Evolutionary conservation across 2,329 filamentous ascomycete species (phyloP).

Genomic region (Bisporella sp.): DNA sequence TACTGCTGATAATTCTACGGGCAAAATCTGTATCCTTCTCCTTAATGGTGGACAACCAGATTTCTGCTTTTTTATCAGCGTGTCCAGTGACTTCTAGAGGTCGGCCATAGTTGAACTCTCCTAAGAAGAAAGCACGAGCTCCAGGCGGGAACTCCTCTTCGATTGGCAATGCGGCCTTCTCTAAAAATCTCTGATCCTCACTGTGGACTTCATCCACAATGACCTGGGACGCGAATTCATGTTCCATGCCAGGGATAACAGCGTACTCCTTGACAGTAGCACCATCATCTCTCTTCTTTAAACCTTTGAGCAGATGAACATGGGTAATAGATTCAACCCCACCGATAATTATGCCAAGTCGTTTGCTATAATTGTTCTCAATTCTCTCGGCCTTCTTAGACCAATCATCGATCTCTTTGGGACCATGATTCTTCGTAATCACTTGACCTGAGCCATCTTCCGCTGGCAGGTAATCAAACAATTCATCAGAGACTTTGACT

Average conservation of each 20-base stretch:
- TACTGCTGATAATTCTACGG: conserved; percentile 60
- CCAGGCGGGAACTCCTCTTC: conserved; percentile 84
- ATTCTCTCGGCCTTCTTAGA: conserved; percentile 76
- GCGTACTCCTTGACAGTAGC: conserved; percentile 91
- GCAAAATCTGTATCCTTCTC: conserved; percentile 77
- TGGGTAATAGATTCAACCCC: conserved; percentile 83
- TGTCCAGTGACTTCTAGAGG: conserved; percentile 80
- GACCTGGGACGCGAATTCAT: conserved; percentile 84
- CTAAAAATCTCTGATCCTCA: conserved; percentile 87
- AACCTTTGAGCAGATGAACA: conserved; percentile 87
- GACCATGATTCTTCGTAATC: conserved; percentile 62
- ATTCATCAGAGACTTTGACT: conserved; percentile 80
- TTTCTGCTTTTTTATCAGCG: conserved; percentile 65
- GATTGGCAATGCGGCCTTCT: conserved; percentile 79
- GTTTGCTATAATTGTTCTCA: conserved; percentile 83
- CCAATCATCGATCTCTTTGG: conserved; percentile 74
- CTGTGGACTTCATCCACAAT: conserved; percentile 87
- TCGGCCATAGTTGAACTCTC: conserved; percentile 86
- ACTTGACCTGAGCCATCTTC: conserved; percentile 55
- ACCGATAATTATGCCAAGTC: conserved; percentile 81
- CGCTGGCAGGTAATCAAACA: conserved; percentile 78
- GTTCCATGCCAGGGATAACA: conserved; percentile 76
- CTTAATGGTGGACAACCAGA: conserved; percentile 68
- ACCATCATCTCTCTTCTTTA: conserved; percentile 84
- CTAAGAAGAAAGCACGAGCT: conserved; percentile 85